Evolutionary conservation across 1,139 yeast genomes (phyloP).

Genomic region (Diutina siamensis): DNA sequence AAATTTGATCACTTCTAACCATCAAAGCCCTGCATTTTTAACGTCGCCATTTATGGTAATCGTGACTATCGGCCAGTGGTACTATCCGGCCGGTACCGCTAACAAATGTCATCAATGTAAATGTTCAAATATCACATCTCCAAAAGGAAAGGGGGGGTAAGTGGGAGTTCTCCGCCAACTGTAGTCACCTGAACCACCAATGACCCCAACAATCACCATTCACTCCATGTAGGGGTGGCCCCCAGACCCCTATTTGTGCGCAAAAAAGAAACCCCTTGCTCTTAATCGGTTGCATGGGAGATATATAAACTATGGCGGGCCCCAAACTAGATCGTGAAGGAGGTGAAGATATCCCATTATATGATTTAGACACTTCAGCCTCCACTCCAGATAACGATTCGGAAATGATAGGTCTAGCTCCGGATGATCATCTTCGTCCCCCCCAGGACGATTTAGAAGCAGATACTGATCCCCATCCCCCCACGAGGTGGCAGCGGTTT

Average conservation of each 20-base stretch:
- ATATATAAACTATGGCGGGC: not conserved
- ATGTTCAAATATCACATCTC: too few relatives aligned
- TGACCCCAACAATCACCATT: too few relatives aligned
- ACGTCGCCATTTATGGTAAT: too few relatives aligned
- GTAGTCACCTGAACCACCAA: not conserved
- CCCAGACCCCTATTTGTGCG: not conserved
- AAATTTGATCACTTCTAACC: too few relatives aligned
- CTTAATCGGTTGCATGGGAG: not conserved
- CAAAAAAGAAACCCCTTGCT: not conserved
- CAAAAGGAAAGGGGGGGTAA: too few relatives aligned
- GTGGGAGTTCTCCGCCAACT: too few relatives aligned
- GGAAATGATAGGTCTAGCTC: not conserved
- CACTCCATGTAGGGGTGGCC: too few relatives aligned
- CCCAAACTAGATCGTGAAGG: not conserved
- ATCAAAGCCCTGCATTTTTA: too few relatives aligned
- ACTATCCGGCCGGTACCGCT: too few relatives aligned
- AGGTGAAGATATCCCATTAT: not conserved
- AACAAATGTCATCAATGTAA: too few relatives aligned
- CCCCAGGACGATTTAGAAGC: not conserved
- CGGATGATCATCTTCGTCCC: not conserved
- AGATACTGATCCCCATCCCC: not conserved
- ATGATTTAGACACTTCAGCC: not conserved
- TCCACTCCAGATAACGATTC: not conserved
- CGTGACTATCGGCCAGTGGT: too few relatives aligned
- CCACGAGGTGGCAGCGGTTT: slow-evolving; percentile 2